Evolutionary conservation across 768 basidiomycete species (phyloP), one percentile per base, ranked within the genome.

Genomic region (Leccinum imitatum): DNA sequence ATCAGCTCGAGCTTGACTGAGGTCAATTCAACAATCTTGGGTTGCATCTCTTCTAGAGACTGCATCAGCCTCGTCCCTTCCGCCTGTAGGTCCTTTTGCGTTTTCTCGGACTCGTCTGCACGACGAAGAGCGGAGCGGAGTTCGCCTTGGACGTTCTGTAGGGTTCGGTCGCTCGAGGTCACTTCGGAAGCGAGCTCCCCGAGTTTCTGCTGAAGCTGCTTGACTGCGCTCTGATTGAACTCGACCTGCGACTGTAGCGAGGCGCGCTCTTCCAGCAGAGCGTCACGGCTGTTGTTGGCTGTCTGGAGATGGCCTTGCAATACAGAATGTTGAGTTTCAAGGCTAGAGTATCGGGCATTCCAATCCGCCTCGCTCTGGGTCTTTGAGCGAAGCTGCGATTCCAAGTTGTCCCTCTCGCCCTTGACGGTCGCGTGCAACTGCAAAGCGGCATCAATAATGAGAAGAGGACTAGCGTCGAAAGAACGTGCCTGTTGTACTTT

Each of bases 21-120:
- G 3, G 89, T 91, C 56, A 95, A 78, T 69, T 91, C 87, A 21
- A 93, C 86, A 62, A 93, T 86, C 77, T 93, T 93, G 44, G 90
- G 84, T 31, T 89, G 83, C 85, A 93, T 88, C 73, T 93, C 91
- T 63, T 93, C 87, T 60, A 94, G 75, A n/a, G 89, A 86, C 30
- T 80, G 84, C 85, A 93, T 84, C 35, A 95, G 80, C 55, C 78
- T 81, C n/a, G 82, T 85, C 44, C 92, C 91, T 73, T 95, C 93
- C 0, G 78, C 76, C 67, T 93, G 92, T 3, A 95, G 79, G 60
- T 84, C 86, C 67, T 84, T 83, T 66, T 91, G 87, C 4, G 78
- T 85, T 65, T 77, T 79, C 71, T 93, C 90, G 0, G 89, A 87
- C 63, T 89, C 87, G 39, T 90, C 87, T 6, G 86, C 88, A 4